Evolutionary conservation across 768 basidiomycete species (phyloP), one percentile per base, ranked within the genome.

Genomic region (Rhodosporidiobolus odoratus): DNA sequence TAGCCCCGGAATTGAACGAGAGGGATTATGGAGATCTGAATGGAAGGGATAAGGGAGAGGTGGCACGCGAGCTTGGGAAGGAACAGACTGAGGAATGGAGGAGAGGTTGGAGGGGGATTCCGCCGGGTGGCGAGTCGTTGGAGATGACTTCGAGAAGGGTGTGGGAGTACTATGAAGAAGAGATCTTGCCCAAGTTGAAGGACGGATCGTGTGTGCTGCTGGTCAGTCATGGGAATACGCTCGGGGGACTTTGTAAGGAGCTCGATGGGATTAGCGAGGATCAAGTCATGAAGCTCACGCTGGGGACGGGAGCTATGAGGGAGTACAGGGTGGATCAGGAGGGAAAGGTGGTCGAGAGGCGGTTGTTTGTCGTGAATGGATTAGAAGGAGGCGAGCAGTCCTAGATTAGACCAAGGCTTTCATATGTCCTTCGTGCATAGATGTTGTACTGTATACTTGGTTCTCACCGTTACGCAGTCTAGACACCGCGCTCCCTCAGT

Each of bases 1-100:
- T 60, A 57, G n/a, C 41, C 4, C 23, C 57, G 4, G 68, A 50
- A 21, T 52, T 69, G 21, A 59, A 52, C 41, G 68, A 69, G 35
- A 56, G 68, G 32, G 48, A 69, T 32, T 69, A 69, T 34, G 68
- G 68, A 5, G 15, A 23, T n/a, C 50, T 69, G 15, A 69, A 69
- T 43, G 68, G 68, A 1, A 48, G 62, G 17, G 41, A 43, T 27
- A 69, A 64, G 34, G 27, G 27, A 6, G 57, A 59, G 12, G 58
- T 53, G 2, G 68, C 58, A 15, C 15, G 17, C 19, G 50, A 64
- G 50, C 64, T 35, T 37, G 68, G 68, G 21, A 52, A 19, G 27
- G 68, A 58, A 41, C 68, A 60, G 41, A 52, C 62, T 25, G 6
- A 59, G 9, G 38, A n/a, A 7, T 69, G 68, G 68, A 41, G 68